Base-by-base conservation (phyloP, 75 land plant species). In the Selaginella tamariscina region DNA sequence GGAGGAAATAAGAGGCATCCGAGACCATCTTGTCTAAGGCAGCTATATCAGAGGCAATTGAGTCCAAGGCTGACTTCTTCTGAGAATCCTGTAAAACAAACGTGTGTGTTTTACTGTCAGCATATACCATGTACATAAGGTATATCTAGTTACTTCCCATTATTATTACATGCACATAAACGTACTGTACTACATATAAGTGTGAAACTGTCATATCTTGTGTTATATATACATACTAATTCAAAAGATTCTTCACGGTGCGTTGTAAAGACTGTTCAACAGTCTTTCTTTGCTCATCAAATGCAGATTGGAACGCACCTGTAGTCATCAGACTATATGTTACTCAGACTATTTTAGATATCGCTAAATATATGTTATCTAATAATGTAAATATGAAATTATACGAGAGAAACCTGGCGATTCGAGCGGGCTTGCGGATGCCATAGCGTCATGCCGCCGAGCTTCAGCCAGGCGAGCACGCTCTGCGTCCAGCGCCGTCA, bases 1-100 rank as follows among this genome's bases (percentile, higher is more conserved):
- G 95, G 5, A 89, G 68, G 72, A 75, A 83, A 76, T 84, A 93
- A 1, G 90, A 83, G 23, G 81, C 72, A 54, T 86, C 85, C 0
- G 98, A 85, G 0, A 89, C 72, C 31, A 83, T 67, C 32, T 79
- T 77, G 62, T 89, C 88, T n/a, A 89, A 77, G 23, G 74, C 82
- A 28, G 74, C 30, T 21, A 93, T 73, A 32, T 81, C 72, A 5
- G 62, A 0, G 15, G 79, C 64, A 57, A 82, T 64, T 20, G 31
- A 27, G 20, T 82, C 86, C 8, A 30, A 9, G 27, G 68, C 28
- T 39, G 13, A 11, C 21, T 69, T 24, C 74, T 21, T 27, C 22
- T 64, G 70, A 8, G 29, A 32, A 20, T 64, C 31, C 1, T 27
- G 23, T 15, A 28, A 9, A 24, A 24, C 13, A 20, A 33, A 33